Conservation (phyloP, 352 stramenopile species). For the Phytophthora macrochlamydospora region DNA sequence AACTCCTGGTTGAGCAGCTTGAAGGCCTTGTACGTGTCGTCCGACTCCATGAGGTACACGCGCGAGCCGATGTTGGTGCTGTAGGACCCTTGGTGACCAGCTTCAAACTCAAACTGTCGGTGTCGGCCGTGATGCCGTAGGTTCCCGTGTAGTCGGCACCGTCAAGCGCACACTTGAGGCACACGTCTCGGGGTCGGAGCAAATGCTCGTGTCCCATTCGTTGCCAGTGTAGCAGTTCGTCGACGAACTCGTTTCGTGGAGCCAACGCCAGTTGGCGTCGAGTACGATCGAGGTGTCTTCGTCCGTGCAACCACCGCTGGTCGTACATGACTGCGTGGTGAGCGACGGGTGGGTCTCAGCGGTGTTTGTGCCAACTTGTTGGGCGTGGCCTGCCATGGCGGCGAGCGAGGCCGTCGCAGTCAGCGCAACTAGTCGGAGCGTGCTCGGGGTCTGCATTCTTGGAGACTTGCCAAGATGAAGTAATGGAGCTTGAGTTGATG, state of each 20-base stretch:
- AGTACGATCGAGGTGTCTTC: slow-evolving; percentile 44
- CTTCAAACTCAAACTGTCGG: too few species aligned
- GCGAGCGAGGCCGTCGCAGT: neutral
- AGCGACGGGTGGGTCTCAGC: slow-evolving; percentile 40
- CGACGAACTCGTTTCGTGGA: slow-evolving; percentile 39
- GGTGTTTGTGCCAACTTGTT: neutral
- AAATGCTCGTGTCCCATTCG: slow-evolving; percentile 34
- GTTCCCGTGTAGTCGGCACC: slow-evolving; percentile 44
- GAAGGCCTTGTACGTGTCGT: slow-evolving; percentile 37
- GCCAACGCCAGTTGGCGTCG: slow-evolving; percentile 51
- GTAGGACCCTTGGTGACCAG: slow-evolving; percentile 48
- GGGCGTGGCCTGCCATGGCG: slow-evolving; percentile 1
- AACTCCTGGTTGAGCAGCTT: slow-evolving; percentile 55
- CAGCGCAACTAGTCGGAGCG: slow-evolving; percentile 2
- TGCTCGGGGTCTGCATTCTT: slow-evolving; percentile 5
- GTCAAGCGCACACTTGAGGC: slow-evolving; percentile 41
- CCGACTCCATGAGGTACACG: slow-evolving; percentile 36
- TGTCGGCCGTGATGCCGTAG: slow-evolving; percentile 43
- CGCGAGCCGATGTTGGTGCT: slow-evolving; percentile 44
- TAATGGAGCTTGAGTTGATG: neutral
- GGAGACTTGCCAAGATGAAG: neutral
- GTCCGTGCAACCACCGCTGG: slow-evolving; percentile 32
- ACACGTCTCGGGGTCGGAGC: slow-evolving; percentile 33
- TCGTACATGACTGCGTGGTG: slow-evolving; percentile 14
- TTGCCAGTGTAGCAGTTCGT: slow-evolving; percentile 34